Evolutionary conservation across 169 alveolate genomes (phyloP).

Genomic region (Eimeria maxima): DNA sequence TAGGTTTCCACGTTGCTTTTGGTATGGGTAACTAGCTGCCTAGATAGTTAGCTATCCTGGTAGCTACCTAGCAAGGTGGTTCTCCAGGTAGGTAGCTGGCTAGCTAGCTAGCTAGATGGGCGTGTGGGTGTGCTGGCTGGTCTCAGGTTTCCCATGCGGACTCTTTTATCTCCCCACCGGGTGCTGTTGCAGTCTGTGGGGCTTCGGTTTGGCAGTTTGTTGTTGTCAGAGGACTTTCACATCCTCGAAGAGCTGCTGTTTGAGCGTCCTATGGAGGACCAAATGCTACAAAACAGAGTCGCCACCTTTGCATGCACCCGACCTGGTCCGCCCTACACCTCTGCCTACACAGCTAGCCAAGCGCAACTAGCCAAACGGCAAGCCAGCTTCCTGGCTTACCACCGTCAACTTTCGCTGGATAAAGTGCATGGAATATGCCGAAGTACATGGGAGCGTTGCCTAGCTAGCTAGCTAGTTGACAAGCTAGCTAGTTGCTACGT

Average conservation of each 20-base stretch:
- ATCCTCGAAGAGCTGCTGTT: slow-evolving; percentile 63
- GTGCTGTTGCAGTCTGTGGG: slow-evolving; percentile 78
- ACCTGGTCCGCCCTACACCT: not conserved
- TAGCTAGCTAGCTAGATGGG: no score
- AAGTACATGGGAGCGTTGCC: no score
- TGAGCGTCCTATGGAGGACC: slow-evolving; percentile 57
- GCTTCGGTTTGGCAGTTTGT: slow-evolving; percentile 15
- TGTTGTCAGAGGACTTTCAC: slow-evolving; percentile 25
- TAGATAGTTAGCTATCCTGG: no score
- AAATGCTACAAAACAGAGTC: slow-evolving; percentile 54
- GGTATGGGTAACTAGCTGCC: not conserved
- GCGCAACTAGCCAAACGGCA: not conserved
- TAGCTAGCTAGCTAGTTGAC: not conserved
- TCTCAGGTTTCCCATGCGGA: slow-evolving; percentile 59
- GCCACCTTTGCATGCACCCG: slow-evolving; percentile 47
- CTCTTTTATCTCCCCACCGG: slow-evolving; percentile 53
- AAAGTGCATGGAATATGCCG: not conserved
- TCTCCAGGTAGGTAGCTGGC: no score
- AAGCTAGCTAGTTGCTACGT: not conserved
- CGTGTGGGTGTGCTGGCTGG: not conserved
- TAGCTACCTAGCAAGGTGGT: no score
- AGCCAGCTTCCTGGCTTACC: not conserved
- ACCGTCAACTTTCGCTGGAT: not conserved
- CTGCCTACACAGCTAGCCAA: not conserved
- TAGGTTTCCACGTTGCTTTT: not conserved